phyloP scores from a whole-genome alignment of 192 early-diverging fungal genomes.

The Borealophlyctis nickersoniae region DNA sequence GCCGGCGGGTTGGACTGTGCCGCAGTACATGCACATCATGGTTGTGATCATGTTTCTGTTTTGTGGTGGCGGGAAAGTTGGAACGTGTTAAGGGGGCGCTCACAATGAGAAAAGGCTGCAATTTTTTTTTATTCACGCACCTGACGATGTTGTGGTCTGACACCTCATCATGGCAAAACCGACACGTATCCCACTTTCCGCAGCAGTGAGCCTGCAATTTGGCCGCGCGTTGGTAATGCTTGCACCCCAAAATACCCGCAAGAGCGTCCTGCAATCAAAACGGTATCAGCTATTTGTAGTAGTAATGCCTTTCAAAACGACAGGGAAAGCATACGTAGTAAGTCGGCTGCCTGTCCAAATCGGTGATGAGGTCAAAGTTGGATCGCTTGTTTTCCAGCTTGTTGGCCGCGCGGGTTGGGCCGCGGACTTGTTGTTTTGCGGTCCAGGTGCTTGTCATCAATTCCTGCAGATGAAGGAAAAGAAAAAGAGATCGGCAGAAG shows the following conservation, averaged over 20 bases:
- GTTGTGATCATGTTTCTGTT: conserved; percentile 59
- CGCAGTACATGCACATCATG: conserved; percentile 96
- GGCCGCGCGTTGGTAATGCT: conserved; percentile 73
- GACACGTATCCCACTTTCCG: conserved; percentile 70
- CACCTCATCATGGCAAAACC: conserved; percentile 76
- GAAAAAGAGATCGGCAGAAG: background rate
- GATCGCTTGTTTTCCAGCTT: conserved; percentile 28
- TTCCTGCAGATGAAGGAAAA: conserved; percentile 32
- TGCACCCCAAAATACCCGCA: conserved; percentile 62
- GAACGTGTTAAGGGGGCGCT: background rate
- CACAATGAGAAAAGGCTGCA: background rate
- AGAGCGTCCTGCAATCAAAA: conserved; percentile 45
- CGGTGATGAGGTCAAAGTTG: conserved; percentile 38
- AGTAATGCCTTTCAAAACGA: background rate
- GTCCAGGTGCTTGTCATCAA: conserved; percentile 52
- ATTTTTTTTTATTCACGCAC: conserved; percentile 32
- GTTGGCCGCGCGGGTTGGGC: conserved; percentile 28
- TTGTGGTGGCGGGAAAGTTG: too few relatives aligned
- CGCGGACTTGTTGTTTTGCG: conserved; percentile 40
- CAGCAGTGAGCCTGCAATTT: conserved; percentile 77
- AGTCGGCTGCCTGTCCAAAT: conserved; percentile 43
- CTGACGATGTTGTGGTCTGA: conserved; percentile 66
- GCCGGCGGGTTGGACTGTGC: conserved; percentile 72
- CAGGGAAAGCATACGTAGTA: conserved; percentile 36
- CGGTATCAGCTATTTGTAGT: background rate